These are phyloP conservation scores for Henckelia pumila DNA, from an alignment of 257 asterid species.

Conservation along the genomic window DNA sequence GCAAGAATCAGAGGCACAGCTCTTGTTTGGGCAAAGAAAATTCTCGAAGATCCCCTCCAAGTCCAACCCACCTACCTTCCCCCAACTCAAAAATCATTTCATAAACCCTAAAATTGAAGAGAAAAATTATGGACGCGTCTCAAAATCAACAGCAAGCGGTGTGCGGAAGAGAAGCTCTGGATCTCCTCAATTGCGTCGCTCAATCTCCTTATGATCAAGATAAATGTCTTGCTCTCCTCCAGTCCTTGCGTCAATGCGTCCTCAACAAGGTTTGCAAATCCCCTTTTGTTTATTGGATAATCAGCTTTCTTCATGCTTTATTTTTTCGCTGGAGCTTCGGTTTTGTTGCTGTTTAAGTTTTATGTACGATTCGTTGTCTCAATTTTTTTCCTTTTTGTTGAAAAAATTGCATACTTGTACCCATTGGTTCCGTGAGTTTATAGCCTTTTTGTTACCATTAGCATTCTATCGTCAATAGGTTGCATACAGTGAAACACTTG, in stretches of 20 bases:
- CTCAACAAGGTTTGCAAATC: conserved; percentile 46
- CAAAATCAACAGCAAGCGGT: conserved; percentile 47
- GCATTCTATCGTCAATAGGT: no score
- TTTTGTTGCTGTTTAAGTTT: no score
- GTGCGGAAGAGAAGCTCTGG: conserved; percentile 67
- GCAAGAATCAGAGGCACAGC: no score
- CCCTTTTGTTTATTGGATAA: background rate
- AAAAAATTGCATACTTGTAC: no score
- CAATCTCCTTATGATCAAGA: conserved; percentile 64
- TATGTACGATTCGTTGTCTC: no score
- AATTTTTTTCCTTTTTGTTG: no score
- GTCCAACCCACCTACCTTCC: no score
- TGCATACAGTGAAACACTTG: no score
- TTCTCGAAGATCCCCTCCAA: background rate
- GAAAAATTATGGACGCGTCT: conserved; percentile 38
- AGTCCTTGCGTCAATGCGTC: conserved; percentile 72
- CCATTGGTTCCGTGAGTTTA: no score
- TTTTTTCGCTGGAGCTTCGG: no score
- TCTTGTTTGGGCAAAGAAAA: background rate
- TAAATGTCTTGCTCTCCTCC: conserved; percentile 60
- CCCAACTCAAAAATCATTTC: conserved; percentile 18
- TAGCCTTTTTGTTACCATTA: no score
- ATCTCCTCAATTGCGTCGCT: conserved; percentile 75
- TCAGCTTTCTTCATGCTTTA: no score
- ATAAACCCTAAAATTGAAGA: conserved; percentile 32